Evolutionary conservation across 768 basidiomycete species (phyloP), one percentile per base, ranked within the genome.

Genomic region (Pleurotus ostreatus): DNA sequence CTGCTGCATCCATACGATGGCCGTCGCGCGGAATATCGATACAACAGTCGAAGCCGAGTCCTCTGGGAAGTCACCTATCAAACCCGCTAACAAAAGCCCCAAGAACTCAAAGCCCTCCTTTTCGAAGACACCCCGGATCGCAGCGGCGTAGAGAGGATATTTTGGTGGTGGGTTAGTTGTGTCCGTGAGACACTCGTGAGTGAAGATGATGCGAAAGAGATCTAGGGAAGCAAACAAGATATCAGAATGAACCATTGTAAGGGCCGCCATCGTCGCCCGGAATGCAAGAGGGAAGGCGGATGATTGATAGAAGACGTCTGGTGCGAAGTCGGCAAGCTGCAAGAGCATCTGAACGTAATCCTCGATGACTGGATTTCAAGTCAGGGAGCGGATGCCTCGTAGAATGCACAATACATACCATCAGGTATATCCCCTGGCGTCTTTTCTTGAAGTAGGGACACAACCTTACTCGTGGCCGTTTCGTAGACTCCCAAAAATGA

Each of bases 61-160:
- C 66, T 93, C 93, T 3, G 92, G 92, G 68, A 95, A 98, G 59
- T 89, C 87, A 18, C 88, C 85, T 3, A 92, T 84, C 23, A 98
- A 75, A 3, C 97, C 96, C 16, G 78, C 72, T 52, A 98, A 74
- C 25, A 94, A 68, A 60, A 82, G 82, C 12, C 80, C 79, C 13
- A 91, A 67, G 13, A 98, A 76, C 62, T 83, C 80, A 54, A 81
- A 79, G 3, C 94, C 93, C 67, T 91, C 85, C 59, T 85, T 84
- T 54, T 82, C 77, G 46, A 94, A 69, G 37, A 83, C 79, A 3
- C 69, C 70, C 25, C 77, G 77, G 62, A 94, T 89, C 41, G 83
- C 74, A 7, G 78, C 66, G 0, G 85, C 82, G 66, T 87, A 92
- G 12, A 78, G 61, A 1, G 81, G 71, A 62, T 78, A 86, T 63